Percentiles rank a stretch among this genome's conserved stretches.
Conservation (phyloP, 2,329 filamentous ascomycete species). For the Fusarium pilosicola region DNA sequence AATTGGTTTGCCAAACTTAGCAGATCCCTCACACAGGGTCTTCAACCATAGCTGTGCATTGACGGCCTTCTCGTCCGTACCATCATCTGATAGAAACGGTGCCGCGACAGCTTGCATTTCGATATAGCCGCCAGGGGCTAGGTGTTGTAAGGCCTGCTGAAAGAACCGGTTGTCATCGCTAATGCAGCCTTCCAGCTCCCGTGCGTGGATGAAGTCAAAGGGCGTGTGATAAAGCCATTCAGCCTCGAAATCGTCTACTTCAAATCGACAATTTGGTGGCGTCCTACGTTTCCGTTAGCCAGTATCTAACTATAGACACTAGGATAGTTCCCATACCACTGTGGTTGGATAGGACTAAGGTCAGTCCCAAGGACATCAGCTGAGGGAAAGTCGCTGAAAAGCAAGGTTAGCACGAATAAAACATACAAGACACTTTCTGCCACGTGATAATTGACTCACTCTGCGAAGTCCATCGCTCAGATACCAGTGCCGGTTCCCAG, state of each 20-base stretch:
- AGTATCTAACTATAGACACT: too few species aligned
- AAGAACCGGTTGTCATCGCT: background rate
- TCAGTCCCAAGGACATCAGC: background rate
- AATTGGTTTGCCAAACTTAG: background rate
- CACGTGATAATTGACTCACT: background rate
- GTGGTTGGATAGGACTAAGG: background rate
- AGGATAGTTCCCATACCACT: background rate
- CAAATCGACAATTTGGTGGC: background rate
- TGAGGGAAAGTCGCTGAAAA: background rate
- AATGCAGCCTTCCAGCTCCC: background rate
- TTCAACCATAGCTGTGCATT: background rate
- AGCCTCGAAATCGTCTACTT: background rate
- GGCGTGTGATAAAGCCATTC: background rate
- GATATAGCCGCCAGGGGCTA: fast-evolving
- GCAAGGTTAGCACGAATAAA: background rate
- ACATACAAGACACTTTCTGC: background rate
- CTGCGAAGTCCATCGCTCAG: background rate
- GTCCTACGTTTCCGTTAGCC: background rate
- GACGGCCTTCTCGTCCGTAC: background rate
- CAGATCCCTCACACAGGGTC: background rate
- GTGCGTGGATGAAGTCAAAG: background rate
- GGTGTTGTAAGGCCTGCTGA: background rate
- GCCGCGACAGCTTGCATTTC: background rate
- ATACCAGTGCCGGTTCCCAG: background rate
- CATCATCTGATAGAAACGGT: background rate